These are phyloP conservation scores for Lentinula guzmanii DNA, from an alignment of 768 basidiomycete species.

Conservation along the genomic window DNA sequence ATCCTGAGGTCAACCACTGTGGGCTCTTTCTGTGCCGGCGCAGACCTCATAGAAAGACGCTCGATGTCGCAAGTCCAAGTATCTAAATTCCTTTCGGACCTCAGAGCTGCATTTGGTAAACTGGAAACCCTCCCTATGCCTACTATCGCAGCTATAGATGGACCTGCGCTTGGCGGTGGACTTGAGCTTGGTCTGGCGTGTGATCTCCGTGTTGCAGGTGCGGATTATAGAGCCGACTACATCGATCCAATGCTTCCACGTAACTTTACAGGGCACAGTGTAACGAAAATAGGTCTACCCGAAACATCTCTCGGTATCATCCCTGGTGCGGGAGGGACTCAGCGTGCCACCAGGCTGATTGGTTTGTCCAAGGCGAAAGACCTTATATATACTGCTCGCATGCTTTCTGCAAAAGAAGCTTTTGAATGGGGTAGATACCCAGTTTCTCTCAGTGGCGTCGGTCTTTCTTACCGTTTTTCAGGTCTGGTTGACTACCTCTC, in stretches of 20 bases:
- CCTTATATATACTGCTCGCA: constrained; percentile 76
- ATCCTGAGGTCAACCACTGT: constrained; percentile 74
- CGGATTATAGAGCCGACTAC: constrained; percentile 8
- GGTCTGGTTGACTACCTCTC: constrained; percentile 83
- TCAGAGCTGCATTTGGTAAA: constrained; percentile 64
- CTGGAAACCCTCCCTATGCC: constrained; percentile 85
- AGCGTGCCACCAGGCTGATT: constrained; percentile 70
- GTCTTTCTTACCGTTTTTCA: constrained; percentile 22
- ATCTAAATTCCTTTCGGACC: constrained; percentile 67
- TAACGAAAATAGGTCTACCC: constrained; percentile 84
- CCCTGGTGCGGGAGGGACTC: constrained; percentile 88
- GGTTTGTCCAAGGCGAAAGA: constrained; percentile 81
- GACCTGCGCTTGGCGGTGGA: constrained; percentile 91
- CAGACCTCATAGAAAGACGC: constrained; percentile 82
- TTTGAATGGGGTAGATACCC: constrained; percentile 55
- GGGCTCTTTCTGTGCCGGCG: constrained; percentile 89
- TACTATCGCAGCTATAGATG: constrained; percentile 89
- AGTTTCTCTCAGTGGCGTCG: constrained; percentile 4
- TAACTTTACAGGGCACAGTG: constrained; percentile 41
- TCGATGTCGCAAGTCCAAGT: constrained; percentile 75
- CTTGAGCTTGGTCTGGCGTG: constrained; percentile 84
- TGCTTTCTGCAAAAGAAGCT: constrained; percentile 62
- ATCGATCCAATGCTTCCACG: neutral
- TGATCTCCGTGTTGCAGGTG: constrained; percentile 87
- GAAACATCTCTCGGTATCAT: constrained; percentile 79